Evolutionary conservation across 768 basidiomycete species (phyloP).

Genomic region (Amanita muscaria): DNA sequence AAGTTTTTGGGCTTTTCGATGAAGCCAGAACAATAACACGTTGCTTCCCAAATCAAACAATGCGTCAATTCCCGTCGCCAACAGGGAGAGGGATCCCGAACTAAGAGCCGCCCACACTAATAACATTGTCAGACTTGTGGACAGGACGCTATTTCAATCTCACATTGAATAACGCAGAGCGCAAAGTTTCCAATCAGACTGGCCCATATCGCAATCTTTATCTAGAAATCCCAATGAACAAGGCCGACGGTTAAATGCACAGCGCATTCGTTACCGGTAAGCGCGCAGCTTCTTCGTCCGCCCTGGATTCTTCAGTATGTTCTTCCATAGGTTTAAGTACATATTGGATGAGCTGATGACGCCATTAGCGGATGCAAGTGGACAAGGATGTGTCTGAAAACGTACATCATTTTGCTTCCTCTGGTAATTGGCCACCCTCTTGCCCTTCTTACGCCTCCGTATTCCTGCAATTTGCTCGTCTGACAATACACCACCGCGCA

Average conservation of each 20-base stretch:
- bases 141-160: slow-evolving; percentile 12
- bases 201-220: slow-evolving; percentile 82
- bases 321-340: slow-evolving; percentile 87
- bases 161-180: slow-evolving; percentile 67
- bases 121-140: neutral
- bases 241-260: neutral
- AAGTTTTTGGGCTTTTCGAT: slow-evolving; percentile 60
- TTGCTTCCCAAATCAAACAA: slow-evolving; percentile 81
- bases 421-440: slow-evolving; percentile 57
- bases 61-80: slow-evolving; percentile 87
- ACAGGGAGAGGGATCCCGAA: slow-evolving; percentile 72
- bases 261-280: slow-evolving; percentile 41
- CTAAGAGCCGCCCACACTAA: slow-evolving; percentile 89
- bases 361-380: slow-evolving; percentile 8
- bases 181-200: slow-evolving; percentile 71
- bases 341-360: slow-evolving; percentile 78
- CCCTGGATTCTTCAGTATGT: slow-evolving; percentile 74
- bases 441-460: slow-evolving; percentile 51
- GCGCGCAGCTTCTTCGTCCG: slow-evolving; percentile 57
- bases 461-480: slow-evolving; percentile 57
- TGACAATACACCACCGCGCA: slow-evolving; percentile 51
- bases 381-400: slow-evolving; percentile 7
- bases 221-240: slow-evolving; percentile 30
- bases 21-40: slow-evolving; percentile 69
- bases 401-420: slow-evolving; percentile 64